These are phyloP conservation scores for Mycogone perniciosa DNA, from an alignment of 2,329 filamentous ascomycete species.

Conservation along the genomic window DNA sequence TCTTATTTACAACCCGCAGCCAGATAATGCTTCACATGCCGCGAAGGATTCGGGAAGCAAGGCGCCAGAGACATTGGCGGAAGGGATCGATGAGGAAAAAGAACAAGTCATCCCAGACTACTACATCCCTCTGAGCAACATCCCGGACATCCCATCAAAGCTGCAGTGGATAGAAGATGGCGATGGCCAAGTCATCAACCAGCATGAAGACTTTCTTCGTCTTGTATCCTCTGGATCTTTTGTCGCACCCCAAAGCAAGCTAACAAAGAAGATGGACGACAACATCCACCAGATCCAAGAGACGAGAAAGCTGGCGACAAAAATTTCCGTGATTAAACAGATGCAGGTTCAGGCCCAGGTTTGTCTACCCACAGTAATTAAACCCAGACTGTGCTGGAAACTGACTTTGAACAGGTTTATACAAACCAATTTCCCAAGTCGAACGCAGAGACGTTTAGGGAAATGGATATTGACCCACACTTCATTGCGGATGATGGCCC, in stretches of 20 bases:
- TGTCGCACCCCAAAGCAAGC: constrained; percentile 62
- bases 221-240: constrained; percentile 72
- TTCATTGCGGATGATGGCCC: constrained; percentile 85
- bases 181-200: constrained; percentile 83
- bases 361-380: constrained; percentile 23
- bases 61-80: constrained; percentile 71
- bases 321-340: constrained; percentile 96
- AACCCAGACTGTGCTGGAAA: not conserved
- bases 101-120: constrained; percentile 87
- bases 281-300: constrained; percentile 97
- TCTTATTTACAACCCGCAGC: constrained; percentile 28
- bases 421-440: constrained; percentile 98
- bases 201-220: constrained; percentile 75
- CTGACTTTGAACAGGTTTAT: constrained; percentile 59
- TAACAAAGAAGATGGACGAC: constrained; percentile 75
- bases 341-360: constrained; percentile 98
- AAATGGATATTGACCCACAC: constrained; percentile 80
- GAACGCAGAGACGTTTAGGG: constrained; percentile 79
- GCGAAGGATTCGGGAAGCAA: constrained; percentile 41
- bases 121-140: constrained; percentile 78
- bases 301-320: constrained; percentile 89
- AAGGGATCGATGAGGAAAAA: constrained; percentile 87
- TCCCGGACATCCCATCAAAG: constrained; percentile 74
- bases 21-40: constrained; percentile 33
- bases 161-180: constrained; percentile 85